These are phyloP conservation scores for Groenewaldozyma salmanticensis DNA, from an alignment of 805 yeast species.

Conservation along the genomic window DNA sequence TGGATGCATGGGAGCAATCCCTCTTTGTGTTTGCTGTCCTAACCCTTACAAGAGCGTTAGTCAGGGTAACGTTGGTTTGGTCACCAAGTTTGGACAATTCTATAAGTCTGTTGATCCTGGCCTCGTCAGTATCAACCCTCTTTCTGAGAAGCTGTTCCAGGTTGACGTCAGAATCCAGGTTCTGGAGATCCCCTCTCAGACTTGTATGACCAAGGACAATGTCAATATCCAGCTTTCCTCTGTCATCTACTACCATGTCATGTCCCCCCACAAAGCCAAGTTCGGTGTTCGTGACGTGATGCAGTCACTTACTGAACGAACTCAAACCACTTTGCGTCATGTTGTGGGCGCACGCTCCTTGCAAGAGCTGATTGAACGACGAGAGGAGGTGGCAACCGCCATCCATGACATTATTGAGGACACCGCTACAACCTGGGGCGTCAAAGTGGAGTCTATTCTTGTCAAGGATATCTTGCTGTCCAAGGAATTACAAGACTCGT, in stretches of 20 bases:
- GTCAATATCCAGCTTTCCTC: slow-evolving; percentile 54
- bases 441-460: slow-evolving; percentile 52
- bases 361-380: slow-evolving; percentile 64
- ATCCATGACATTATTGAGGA: slow-evolving; percentile 51
- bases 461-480: slow-evolving; percentile 58
- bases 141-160: slow-evolving; percentile 43
- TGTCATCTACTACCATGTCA: slow-evolving; percentile 56
- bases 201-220: slow-evolving; percentile 63
- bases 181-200: slow-evolving; percentile 55
- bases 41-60: slow-evolving; percentile 52
- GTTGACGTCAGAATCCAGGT: slow-evolving; percentile 51
- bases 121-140: slow-evolving; percentile 51
- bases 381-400: slow-evolving; percentile 60
- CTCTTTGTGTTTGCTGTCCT: slow-evolving; percentile 43
- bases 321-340: slow-evolving; percentile 64
- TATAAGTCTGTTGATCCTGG: slow-evolving; percentile 63
- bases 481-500: slow-evolving; percentile 43
- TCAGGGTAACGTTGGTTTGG: slow-evolving; percentile 62
- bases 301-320: slow-evolving; percentile 51
- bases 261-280: slow-evolving; percentile 57
- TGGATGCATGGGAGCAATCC: slow-evolving; percentile 47
- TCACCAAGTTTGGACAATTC: slow-evolving; percentile 58
- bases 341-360: slow-evolving; percentile 56
- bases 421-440: slow-evolving; percentile 65
- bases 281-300: slow-evolving; percentile 47